Evolutionary conservation across 2,329 filamentous ascomycete genomes (phyloP), one percentile per base, ranked within the genome.

Genomic region (Talaromyces verruculosus): DNA sequence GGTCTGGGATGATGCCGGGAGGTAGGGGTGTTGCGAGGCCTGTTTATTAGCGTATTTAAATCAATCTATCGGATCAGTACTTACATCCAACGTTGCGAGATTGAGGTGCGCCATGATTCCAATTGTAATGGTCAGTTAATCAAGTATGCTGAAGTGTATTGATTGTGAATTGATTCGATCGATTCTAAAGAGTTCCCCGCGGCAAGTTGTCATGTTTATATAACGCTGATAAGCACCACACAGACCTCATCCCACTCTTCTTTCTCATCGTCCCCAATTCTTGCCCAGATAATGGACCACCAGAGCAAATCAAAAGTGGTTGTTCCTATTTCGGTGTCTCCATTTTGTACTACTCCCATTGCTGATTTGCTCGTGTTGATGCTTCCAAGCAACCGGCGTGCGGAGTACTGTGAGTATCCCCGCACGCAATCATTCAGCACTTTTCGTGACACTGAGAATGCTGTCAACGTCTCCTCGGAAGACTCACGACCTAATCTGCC

Each of bases 1-100:
- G 5, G 88, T 87, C 68, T 85, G 83, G 11, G 90, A 89, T 70
- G 91, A 88, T 25, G 84, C 77, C 2, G 92, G 91, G 49, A 96
- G 89, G 70, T 88, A 85, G 69, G 87, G 85, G 60, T 74, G 73
- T 51, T 75, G 74, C 35, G 71, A 69, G 33, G 67, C 68, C 77
- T 79, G 62, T 63, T 30, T 25, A 43, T 43, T n/a, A 28, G 22
- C 22, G 22, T 22, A 22, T 22, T 43, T 41, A 10, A 11, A 43
- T 5, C 13, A n/a, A 15, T 33, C 13, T n/a, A 41, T 19, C 17
- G 19, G 17, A 19, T 55, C 11, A 28, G 5, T 13, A 35, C 75
- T 67, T 72, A 81, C 80, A 67, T 82, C 79, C 45, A 82, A 74
- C 51, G 79, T 81, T 64, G 78, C 78, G 64, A 82, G 49, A 39